Conservation (phyloP, 225 moss, liverwort and hornwort genomes). For the Sphagnum tenellum region DNA sequence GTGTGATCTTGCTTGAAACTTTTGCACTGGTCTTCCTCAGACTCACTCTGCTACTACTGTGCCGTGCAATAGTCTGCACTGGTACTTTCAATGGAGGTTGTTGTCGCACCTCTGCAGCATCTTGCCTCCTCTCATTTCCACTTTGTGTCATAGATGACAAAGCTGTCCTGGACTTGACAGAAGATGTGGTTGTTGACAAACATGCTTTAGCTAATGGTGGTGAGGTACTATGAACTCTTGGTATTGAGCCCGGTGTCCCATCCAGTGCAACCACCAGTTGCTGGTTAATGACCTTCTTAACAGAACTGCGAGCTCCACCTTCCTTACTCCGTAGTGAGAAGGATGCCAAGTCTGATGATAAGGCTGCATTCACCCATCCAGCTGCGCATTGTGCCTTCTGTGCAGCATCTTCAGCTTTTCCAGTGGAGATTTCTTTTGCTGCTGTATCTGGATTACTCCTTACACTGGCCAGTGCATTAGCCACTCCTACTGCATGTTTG, state of each 20-base stretch:
- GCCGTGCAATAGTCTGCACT: background rate
- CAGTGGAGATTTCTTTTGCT: conserved; percentile 22
- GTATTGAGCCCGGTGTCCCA: conserved; percentile 19
- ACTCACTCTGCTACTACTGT: conserved; percentile 22
- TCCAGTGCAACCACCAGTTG: conserved; percentile 31
- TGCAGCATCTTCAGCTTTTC: conserved; percentile 41
- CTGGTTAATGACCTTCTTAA: conserved; percentile 33
- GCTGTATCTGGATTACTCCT: conserved; percentile 28
- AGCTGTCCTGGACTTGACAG: conserved; percentile 30
- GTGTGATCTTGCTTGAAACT: conserved; percentile 52
- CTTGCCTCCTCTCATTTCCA: conserved; percentile 48
- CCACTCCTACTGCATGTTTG: conserved; percentile 61
- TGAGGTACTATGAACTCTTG: conserved; percentile 37
- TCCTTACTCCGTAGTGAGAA: conserved; percentile 77
- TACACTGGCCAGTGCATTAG: conserved; percentile 62
- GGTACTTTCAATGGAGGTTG: conserved; percentile 59
- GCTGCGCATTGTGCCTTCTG: conserved; percentile 69
- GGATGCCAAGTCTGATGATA: conserved; percentile 26
- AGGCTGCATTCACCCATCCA: conserved; percentile 56
- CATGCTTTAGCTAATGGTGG: conserved; percentile 18
- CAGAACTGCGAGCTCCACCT: conserved; percentile 26
- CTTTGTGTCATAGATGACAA: conserved; percentile 57
- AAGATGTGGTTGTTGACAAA: conserved; percentile 26
- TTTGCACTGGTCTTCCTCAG: conserved; percentile 33
- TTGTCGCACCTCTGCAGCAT: conserved; percentile 45